phyloP scores from a whole-genome alignment of 2,329 filamentous ascomycete genomes.

The Talaromyces sp. region DNA sequence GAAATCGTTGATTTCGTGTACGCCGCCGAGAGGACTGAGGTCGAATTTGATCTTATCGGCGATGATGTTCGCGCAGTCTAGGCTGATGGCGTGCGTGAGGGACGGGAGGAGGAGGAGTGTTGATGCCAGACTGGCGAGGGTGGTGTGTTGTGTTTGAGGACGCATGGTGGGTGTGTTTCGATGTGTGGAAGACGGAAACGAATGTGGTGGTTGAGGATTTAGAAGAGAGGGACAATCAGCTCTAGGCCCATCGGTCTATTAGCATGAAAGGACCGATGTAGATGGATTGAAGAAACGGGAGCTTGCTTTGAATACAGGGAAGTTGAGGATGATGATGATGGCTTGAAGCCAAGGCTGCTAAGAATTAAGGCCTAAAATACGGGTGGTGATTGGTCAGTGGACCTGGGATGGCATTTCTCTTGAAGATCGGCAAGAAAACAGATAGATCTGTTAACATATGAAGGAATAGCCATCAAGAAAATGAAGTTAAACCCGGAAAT shows the following conservation, averaged over 20 bases:
- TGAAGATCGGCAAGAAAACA: not conserved
- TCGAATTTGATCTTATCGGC: constrained; percentile 39
- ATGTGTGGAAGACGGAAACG: not conserved
- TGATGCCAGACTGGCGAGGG: constrained; percentile 26
- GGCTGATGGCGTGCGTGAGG: constrained; percentile 30
- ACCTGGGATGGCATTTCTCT: not conserved
- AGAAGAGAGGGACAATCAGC: not conserved
- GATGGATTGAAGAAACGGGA: not conserved
- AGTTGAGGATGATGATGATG: not conserved
- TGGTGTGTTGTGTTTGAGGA: constrained; percentile 26
- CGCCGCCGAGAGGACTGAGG: constrained; percentile 36
- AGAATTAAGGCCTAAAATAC: not conserved
- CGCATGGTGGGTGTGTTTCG: constrained; percentile 27
- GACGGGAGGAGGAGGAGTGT: constrained; percentile 23
- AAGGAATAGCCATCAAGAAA: not conserved
- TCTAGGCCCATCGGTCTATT: not conserved
- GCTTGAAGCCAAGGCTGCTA: constrained; percentile 4
- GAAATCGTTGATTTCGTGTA: constrained; percentile 34
- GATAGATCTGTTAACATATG: not conserved
- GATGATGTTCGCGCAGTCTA: constrained; percentile 39
- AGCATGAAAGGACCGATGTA: not conserved
- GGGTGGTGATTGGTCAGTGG: not conserved
- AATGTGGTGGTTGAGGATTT: not conserved
- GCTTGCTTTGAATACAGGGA: not conserved
- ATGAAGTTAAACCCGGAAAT: not conserved